Evolutionary conservation across 805 yeast genomes (phyloP).

Genomic region (Brettanomyces sp.): DNA sequence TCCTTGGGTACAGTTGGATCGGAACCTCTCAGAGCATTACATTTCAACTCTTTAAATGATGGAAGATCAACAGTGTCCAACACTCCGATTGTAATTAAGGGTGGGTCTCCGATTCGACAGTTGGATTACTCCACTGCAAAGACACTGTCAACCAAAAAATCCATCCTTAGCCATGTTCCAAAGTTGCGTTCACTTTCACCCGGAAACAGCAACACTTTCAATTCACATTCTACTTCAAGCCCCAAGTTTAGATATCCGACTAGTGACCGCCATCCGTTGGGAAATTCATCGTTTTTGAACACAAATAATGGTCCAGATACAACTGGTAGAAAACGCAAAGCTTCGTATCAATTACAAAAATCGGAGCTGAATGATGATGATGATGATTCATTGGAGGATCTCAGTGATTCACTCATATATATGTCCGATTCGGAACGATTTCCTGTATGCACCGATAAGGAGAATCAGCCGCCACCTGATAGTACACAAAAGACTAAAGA

Average conservation of each 20-base stretch:
- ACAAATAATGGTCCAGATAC: too few relatives aligned
- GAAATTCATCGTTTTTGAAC: too few relatives aligned
- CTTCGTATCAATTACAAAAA: conserved; percentile 3
- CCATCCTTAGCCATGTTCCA: too few relatives aligned
- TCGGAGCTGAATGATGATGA: not conserved
- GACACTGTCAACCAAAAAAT: too few relatives aligned
- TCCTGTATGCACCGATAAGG: conserved; percentile 2
- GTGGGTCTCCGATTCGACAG: conserved; percentile 19
- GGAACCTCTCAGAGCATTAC: conserved; percentile 2
- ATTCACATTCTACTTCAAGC: not conserved
- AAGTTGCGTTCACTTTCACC: too few relatives aligned
- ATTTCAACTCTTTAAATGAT: conserved; percentile 1
- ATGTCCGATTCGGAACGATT: not conserved
- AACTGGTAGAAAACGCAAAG: not conserved
- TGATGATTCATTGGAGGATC: not conserved
- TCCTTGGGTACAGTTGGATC: not conserved
- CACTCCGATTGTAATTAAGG: conserved; percentile 19
- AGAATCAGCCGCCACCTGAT: conserved; percentile 2
- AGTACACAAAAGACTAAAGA: not conserved
- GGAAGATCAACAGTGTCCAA: conserved; percentile 15
- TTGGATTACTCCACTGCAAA: not conserved
- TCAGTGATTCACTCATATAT: conserved; percentile 3
- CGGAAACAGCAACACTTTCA: not conserved
- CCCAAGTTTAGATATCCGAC: not conserved
- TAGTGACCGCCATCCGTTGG: not conserved